Evolutionary conservation across 495 filamentous ascomycete species (phyloP), one percentile per base, ranked within the genome.

Genomic region (Aspergillus ostianus): DNA sequence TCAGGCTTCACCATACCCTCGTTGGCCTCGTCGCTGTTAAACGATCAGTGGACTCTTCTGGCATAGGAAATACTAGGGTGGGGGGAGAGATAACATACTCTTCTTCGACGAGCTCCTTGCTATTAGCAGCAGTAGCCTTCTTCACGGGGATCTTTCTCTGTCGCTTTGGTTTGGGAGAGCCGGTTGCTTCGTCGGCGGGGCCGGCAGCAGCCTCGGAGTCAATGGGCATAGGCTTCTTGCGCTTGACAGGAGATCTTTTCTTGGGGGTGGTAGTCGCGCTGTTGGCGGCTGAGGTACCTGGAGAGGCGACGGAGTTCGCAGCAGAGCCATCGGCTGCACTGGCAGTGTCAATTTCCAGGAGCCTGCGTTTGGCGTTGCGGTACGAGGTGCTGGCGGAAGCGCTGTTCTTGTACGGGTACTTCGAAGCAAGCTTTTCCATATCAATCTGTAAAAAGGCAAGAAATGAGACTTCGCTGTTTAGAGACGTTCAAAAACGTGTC

Each of bases 381-480:
- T 67, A 80, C 12, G 58, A 45, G 26, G 66, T 62, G 20, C 50
- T 56, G 9, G 79, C 77, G 4, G 76, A 75, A 3, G 59, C 58
- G 6, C 47, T 51, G 49, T 63, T 80, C 49, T 73, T 74, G 62
- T 71, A 80, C 18, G 63, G 64, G 26, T 67, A 75, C 19, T 64
- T 57, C 23, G 56, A 27, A 8, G 72, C 70, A 9, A 82, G 41
- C 54, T 75, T 76, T 6, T 72, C 65, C 57, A 58, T 66, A 62
- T 82, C 74, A 17, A 80, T 50, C 78, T 81, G 56, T 19, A 26
- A 19, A 36, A 19, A 27, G 13, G 21, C 44, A 23, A 45, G 36
- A 23, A 41, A 26, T 36, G 27, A 48, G 6, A 55, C 29, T 51
- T n/a, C 17, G 23, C 55, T 30, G 10, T 7, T 44, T 12, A 20